Evolutionary conservation across 345 rosid genomes (phyloP).

Genomic region (Zanthoxylum bungeanum): DNA sequence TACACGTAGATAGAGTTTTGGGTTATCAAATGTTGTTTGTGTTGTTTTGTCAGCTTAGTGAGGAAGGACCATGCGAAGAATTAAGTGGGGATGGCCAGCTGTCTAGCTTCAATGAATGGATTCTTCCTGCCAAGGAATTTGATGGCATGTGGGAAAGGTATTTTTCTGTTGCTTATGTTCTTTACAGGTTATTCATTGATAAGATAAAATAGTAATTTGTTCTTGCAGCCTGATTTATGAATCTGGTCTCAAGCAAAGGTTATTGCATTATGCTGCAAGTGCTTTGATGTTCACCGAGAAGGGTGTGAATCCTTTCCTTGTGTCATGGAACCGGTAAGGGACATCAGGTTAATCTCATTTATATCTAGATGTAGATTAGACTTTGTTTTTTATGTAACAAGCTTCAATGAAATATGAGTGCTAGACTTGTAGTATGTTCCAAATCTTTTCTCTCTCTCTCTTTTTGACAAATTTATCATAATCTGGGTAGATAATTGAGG

Average conservation of each 20-base stretch:
- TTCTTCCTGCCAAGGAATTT: slow-evolving; percentile 93
- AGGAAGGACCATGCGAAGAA: slow-evolving; percentile 98
- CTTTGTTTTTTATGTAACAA: background rate
- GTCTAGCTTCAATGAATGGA: slow-evolving; percentile 95
- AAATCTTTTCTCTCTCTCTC: background rate
- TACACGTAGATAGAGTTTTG: background rate
- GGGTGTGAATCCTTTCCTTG: slow-evolving; percentile 85
- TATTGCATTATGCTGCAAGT: slow-evolving; percentile 87
- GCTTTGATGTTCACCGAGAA: slow-evolving; percentile 87
- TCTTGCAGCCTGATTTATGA: slow-evolving; percentile 83
- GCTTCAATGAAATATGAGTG: background rate
- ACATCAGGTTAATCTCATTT: slow-evolving; percentile 6
- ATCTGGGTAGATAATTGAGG: background rate
- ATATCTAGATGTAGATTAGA: background rate
- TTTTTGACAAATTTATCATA: background rate
- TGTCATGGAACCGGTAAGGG: slow-evolving; percentile 92
- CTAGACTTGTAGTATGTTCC: background rate
- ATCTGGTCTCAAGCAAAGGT: slow-evolving; percentile 87
- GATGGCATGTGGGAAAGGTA: slow-evolving; percentile 99
- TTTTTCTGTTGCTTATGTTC: slow-evolving; percentile 21
- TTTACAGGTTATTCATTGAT: slow-evolving; percentile 5
- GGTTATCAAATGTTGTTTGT: background rate
- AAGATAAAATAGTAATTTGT: slow-evolving; percentile 10
- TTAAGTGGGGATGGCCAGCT: slow-evolving; percentile 71
- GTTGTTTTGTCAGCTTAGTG: slow-evolving; percentile 60